Evolutionary conservation across 371 early-diverging fungal genomes (phyloP).

Genomic region (Furculomyces boomerangus): DNA sequence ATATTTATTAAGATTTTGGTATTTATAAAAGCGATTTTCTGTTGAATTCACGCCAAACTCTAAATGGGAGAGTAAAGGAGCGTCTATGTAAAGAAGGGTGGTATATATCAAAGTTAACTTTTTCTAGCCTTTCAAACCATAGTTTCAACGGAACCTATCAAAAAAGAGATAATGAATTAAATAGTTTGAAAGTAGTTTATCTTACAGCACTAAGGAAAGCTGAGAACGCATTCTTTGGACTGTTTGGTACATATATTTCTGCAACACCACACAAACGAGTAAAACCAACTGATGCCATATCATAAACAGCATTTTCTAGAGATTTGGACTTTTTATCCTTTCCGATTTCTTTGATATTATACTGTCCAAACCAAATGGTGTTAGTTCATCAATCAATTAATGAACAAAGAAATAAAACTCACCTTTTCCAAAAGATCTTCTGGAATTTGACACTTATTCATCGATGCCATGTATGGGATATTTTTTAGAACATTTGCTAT

Average conservation of each 20-base stretch:
- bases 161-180: conserved; percentile 2
- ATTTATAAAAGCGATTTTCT: neutral
- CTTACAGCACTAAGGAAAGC: conserved; percentile 27
- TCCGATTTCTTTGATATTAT: conserved; percentile 10
- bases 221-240: conserved; percentile 23
- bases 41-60: conserved; percentile 23
- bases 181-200: neutral
- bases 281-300: conserved; percentile 18
- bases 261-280: conserved; percentile 21
- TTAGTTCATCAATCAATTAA: no score
- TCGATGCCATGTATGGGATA: conserved; percentile 7
- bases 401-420: no score
- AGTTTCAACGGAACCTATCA: conserved; percentile 17
- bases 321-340: conserved; percentile 6
- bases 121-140: conserved; percentile 31
- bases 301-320: conserved; percentile 18
- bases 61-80: conserved; percentile 23
- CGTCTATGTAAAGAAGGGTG: conserved; percentile 19
- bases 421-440: conserved; percentile 4
- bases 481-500: conserved; percentile 44
- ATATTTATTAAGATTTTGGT: neutral
- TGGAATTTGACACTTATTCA: neutral
- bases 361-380: conserved; percentile 6
- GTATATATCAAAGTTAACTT: conserved; percentile 29
- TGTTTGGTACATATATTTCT: conserved; percentile 15